A percentile compares a stretch with the other conserved stretches of the same genome.
These are phyloP conservation scores for Starmera dryadoides DNA, from an alignment of 805 yeast genomes.

Conservation along the genomic window DNA sequence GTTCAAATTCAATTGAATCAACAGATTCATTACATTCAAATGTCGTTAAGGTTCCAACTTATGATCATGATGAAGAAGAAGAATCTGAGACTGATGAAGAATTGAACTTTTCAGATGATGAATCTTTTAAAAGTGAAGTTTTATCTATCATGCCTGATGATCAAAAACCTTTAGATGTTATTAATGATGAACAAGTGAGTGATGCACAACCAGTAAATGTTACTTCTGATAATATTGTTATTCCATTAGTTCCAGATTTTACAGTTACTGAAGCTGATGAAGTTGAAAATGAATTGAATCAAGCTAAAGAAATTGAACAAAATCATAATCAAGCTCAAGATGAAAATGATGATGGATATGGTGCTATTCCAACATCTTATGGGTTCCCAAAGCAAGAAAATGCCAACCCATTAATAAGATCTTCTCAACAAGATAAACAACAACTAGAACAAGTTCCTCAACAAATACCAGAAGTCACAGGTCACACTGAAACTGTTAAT, in stretches of 20 bases:
- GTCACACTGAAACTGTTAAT: not conserved
- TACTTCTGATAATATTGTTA: not conserved
- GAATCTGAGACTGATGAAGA: no score
- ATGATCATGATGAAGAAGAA: not conserved
- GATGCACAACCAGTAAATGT: no score
- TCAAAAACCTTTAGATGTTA: not conserved
- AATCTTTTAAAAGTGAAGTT: constrained; percentile 10
- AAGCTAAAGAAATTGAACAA: not conserved
- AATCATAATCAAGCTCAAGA: not conserved
- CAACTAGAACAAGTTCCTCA: no score
- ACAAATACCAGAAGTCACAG: not conserved
- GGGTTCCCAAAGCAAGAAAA: no score
- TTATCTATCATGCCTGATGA: not conserved
- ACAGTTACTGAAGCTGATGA: not conserved
- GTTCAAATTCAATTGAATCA: no score
- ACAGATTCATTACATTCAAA: not conserved
- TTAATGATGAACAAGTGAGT: not conserved
- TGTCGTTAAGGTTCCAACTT: not conserved
- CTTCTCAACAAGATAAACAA: no score
- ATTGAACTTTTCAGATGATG: constrained; percentile 6
- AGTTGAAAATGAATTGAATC: not conserved
- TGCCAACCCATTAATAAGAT: no score
- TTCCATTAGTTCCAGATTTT: not conserved
- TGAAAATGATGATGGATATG: not conserved
- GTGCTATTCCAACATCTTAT: no score